Evolutionary conservation across 148 eudicot genomes (phyloP).

Genomic region (Spergularia marina): DNA sequence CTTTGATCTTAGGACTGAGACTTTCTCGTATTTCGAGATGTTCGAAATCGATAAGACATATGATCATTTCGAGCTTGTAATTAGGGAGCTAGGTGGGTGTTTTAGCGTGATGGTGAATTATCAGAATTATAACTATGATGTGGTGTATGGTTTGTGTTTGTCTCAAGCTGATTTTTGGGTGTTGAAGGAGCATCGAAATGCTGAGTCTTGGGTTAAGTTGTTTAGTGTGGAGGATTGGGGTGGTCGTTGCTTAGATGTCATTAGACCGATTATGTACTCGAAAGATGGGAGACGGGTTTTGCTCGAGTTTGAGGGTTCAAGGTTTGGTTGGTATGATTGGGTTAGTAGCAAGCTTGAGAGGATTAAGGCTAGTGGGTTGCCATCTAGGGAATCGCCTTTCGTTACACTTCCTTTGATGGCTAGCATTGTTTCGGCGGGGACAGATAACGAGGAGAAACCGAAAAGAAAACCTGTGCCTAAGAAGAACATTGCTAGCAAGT

Average conservation of each 20-base stretch:
- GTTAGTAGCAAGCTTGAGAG: background rate
- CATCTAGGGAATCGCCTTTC: background rate
- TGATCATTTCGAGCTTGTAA: background rate
- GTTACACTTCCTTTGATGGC: background rate
- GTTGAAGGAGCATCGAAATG: background rate
- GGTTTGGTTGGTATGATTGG: constrained; percentile 12
- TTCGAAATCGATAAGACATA: background rate
- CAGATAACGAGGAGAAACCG: too few relatives aligned
- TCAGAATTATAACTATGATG: background rate
- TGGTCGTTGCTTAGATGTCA: too few relatives aligned
- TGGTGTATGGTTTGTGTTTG: background rate
- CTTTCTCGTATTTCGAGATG: background rate
- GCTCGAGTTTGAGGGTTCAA: background rate
- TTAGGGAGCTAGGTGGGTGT: background rate
- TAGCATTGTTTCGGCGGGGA: constrained; percentile 11
- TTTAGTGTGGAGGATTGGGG: background rate
- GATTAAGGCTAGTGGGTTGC: background rate
- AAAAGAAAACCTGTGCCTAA: background rate
- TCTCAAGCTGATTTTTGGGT: constrained; percentile 12
- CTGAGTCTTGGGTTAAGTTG: constrained; percentile 13
- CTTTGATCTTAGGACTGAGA: constrained; percentile 8
- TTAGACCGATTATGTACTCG: background rate
- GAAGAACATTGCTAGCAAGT: background rate
- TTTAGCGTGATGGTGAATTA: background rate
- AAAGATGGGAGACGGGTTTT: background rate